Evolutionary conservation across 805 yeast genomes (phyloP).

Genomic region (Nakazawaea pomicola): DNA sequence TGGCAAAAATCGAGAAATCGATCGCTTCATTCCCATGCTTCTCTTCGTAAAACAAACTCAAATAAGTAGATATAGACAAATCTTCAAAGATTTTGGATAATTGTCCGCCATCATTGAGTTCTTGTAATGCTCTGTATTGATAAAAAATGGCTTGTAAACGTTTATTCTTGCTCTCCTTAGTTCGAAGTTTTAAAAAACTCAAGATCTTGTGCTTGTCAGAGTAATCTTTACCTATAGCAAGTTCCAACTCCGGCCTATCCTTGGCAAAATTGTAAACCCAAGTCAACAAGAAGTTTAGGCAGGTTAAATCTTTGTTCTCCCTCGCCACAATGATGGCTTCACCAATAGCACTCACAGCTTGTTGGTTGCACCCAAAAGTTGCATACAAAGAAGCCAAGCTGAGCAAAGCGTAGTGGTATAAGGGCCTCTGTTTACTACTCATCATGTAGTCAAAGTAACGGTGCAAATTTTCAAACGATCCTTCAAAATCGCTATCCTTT

Average conservation of each 20-base stretch:
- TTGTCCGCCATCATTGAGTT: slow-evolving; percentile 46
- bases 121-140: slow-evolving; percentile 56
- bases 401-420: slow-evolving; percentile 73
- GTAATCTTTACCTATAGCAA: slow-evolving; percentile 35
- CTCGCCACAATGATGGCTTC: slow-evolving; percentile 88
- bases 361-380: slow-evolving; percentile 57
- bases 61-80: slow-evolving; percentile 48
- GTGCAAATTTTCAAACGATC: slow-evolving; percentile 52
- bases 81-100: slow-evolving; percentile 47
- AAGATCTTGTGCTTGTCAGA: slow-evolving; percentile 62
- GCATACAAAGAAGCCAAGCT: slow-evolving; percentile 70
- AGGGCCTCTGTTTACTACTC: slow-evolving; percentile 54
- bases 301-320: slow-evolving; percentile 71
- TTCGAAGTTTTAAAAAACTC: slow-evolving; percentile 51
- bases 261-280: slow-evolving; percentile 72
- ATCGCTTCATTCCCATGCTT: slow-evolving; percentile 23
- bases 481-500: slow-evolving; percentile 56
- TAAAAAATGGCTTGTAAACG: slow-evolving; percentile 56
- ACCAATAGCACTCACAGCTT: slow-evolving; percentile 74
- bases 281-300: slow-evolving; percentile 65
- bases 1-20: slow-evolving; percentile 33
- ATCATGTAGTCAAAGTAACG: slow-evolving; percentile 71
- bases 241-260: slow-evolving; percentile 52
- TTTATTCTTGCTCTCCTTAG: slow-evolving; percentile 41
- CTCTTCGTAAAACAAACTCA: slow-evolving; percentile 36